Conservation (phyloP, 306 rosid species). For the Fagus crenata region DNA sequence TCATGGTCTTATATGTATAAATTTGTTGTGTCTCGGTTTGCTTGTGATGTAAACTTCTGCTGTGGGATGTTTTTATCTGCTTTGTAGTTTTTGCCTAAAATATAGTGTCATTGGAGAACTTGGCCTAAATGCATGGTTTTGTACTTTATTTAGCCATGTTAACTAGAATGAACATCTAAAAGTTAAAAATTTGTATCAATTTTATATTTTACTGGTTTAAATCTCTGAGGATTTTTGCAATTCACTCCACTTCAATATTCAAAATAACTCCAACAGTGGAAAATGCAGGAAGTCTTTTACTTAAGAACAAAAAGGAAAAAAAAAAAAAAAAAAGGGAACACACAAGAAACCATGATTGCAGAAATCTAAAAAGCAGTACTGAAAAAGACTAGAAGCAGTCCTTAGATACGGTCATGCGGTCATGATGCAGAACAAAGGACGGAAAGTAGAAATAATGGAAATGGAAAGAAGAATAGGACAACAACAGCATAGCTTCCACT, state of each 20-base stretch:
- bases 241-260: not conserved
- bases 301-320: too few relatives aligned
- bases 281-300: too few relatives aligned
- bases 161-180: not conserved
- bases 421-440: too few relatives aligned
- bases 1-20: not conserved
- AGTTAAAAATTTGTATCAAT: not conserved
- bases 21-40: not conserved
- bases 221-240: not conserved
- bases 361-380: not conserved
- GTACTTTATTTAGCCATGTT: not conserved
- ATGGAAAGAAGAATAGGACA: too few relatives aligned
- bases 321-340: not conserved
- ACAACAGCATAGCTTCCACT: too few relatives aligned
- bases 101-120: not conserved
- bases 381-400: not conserved
- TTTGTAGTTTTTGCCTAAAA: not conserved
- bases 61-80: not conserved
- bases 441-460: too few relatives aligned
- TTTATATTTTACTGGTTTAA: not conserved
- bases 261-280: not conserved
- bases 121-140: not conserved
- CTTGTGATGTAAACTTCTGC: slow-evolving; percentile 3
- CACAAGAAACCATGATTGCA: not conserved
- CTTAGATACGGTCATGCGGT: not conserved